These are phyloP conservation scores for Russula abietina DNA, from an alignment of 768 basidiomycete species.

Conservation along the genomic window DNA sequence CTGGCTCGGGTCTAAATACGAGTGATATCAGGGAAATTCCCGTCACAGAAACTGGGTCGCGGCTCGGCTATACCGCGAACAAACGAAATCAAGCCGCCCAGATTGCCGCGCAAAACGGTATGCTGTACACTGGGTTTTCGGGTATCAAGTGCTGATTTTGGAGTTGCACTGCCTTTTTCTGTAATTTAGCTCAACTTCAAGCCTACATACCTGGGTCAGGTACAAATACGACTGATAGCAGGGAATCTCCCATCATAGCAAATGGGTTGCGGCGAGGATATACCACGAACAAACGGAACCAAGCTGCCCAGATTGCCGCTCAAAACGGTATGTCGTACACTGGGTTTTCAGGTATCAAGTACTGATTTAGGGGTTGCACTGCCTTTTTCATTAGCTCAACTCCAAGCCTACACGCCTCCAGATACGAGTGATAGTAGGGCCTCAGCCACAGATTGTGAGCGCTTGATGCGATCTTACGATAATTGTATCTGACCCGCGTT, in stretches of 20 bases:
- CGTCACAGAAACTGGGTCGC: slow-evolving; percentile 37
- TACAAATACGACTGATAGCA: too few relatives aligned
- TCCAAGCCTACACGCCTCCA: too few relatives aligned
- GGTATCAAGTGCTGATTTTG: slow-evolving; percentile 13
- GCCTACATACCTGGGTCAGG: slow-evolving; percentile 18
- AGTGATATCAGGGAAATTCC: too few relatives aligned
- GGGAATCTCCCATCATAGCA: too few relatives aligned
- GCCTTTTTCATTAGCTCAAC: too few relatives aligned
- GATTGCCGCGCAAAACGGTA: slow-evolving; percentile 61
- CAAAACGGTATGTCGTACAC: too few relatives aligned
- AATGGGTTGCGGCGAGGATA: too few relatives aligned
- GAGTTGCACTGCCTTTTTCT: slow-evolving; percentile 18
- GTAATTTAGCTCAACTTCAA: slow-evolving; percentile 37
- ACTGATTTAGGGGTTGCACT: too few relatives aligned
- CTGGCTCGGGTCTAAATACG: too few relatives aligned
- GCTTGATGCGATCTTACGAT: slow-evolving; percentile 1
- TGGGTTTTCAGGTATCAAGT: too few relatives aligned
- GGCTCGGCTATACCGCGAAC: slow-evolving; percentile 65
- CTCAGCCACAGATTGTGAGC: slow-evolving; percentile 14
- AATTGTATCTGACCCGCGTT: slow-evolving; percentile 1
- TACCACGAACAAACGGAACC: too few relatives aligned
- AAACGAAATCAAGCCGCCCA: slow-evolving; percentile 67
- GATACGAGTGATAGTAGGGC: slow-evolving; percentile 6
- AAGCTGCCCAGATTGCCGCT: too few relatives aligned
- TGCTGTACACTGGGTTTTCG: slow-evolving; percentile 21